Evolutionary conservation across 192 early-diverging fungal species (phyloP).

Genomic region (Linderina pennispora): DNA sequence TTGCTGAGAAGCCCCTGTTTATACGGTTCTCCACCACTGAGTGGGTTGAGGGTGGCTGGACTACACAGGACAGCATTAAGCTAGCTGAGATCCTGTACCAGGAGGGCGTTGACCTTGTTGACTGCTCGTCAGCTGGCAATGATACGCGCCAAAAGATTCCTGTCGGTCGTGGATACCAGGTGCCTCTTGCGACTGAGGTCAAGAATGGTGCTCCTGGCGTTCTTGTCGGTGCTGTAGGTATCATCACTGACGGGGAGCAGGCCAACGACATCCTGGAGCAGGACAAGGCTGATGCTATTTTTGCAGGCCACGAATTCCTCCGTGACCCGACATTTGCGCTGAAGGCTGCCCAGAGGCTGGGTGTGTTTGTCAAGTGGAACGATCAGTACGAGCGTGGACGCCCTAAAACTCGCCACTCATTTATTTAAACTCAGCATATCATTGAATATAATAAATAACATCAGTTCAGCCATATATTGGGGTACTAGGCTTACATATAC

Average conservation of each 20-base stretch:
- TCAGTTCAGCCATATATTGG: background rate
- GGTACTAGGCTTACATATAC: too few species aligned
- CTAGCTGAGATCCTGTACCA: conserved; percentile 50
- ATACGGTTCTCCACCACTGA: conserved; percentile 79
- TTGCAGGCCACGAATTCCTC: conserved; percentile 60
- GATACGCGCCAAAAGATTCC: conserved; percentile 49
- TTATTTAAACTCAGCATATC: background rate
- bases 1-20: conserved; percentile 75
- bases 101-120: conserved; percentile 81
- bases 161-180: conserved; percentile 54
- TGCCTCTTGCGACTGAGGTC: conserved; percentile 60
- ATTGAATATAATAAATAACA: background rate
- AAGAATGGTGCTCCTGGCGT: conserved; percentile 49
- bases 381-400: conserved; percentile 50
- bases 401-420: conserved; percentile 6
- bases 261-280: conserved; percentile 62
- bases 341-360: conserved; percentile 58
- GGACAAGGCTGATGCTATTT: conserved; percentile 61
- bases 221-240: conserved; percentile 52
- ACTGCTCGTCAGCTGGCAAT: conserved; percentile 75
- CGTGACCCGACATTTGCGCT: conserved; percentile 56
- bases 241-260: conserved; percentile 51
- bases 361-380: conserved; percentile 52
- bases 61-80: conserved; percentile 64
- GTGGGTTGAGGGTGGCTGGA: conserved; percentile 63